Conservation (phyloP, 768 basidiomycete species). For the Naganishia vaughanmartiniae region DNA sequence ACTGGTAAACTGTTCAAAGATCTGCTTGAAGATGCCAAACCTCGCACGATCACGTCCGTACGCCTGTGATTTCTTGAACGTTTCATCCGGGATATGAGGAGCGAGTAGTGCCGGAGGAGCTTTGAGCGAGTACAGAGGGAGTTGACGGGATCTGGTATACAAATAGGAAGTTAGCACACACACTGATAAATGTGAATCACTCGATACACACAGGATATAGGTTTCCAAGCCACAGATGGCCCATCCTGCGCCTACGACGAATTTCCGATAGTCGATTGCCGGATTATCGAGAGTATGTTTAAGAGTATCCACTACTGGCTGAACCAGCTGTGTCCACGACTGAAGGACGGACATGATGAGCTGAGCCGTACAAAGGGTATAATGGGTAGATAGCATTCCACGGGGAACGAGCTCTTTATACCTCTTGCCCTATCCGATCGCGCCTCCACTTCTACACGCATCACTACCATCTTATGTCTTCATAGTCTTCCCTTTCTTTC, state of each 20-base stretch:
- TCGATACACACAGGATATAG: slow-evolving; percentile 28
- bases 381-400: not conserved
- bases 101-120: slow-evolving; percentile 70
- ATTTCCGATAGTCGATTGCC: slow-evolving; percentile 31
- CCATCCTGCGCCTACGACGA: slow-evolving; percentile 33
- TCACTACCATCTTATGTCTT: too few species aligned
- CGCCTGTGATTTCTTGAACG: slow-evolving; percentile 82
- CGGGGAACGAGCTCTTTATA: not conserved
- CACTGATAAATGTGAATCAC: not conserved
- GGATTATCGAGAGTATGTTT: slow-evolving; percentile 26
- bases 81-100: slow-evolving; percentile 64
- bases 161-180: not conserved
- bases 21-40: slow-evolving; percentile 69
- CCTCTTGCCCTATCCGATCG: not conserved
- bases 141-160: slow-evolving; percentile 67
- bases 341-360: slow-evolving; percentile 16
- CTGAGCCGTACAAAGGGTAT: not conserved
- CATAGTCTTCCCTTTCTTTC: too few species aligned
- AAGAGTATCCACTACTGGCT: slow-evolving; percentile 10
- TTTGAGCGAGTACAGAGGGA: slow-evolving; percentile 74
- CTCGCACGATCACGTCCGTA: slow-evolving; percentile 89
- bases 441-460: not conserved
- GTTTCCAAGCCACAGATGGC: slow-evolving; percentile 29
- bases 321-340: slow-evolving; percentile 7
- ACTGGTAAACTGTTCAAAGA: slow-evolving; percentile 72